Percentiles rank a stretch among this genome's conserved stretches.
These are phyloP conservation scores for Platanus orientalis DNA, from an alignment of 164 flowering plant species.

Conservation along the genomic window DNA sequence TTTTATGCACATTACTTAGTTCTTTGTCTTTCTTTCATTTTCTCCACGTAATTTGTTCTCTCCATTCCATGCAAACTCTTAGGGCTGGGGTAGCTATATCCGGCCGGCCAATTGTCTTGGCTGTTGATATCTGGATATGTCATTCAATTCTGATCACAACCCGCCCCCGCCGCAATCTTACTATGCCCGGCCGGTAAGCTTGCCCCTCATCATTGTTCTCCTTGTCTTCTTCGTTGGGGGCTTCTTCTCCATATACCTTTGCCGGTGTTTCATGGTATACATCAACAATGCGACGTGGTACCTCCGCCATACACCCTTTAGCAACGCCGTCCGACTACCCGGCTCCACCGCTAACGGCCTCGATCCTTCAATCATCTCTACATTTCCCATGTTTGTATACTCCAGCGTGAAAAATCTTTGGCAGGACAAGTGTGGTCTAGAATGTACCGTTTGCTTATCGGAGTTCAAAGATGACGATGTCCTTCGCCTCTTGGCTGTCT, in stretches of 20 bases:
- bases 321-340: neutral
- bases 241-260: constrained; percentile 57
- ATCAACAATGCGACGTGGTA: constrained; percentile 15
- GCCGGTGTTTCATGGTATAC: constrained; percentile 41
- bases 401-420: constrained; percentile 43
- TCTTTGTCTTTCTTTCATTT: too few relatives aligned
- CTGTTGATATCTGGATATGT: constrained; percentile 16
- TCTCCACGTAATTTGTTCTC: neutral
- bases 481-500: constrained; percentile 48
- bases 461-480: constrained; percentile 48
- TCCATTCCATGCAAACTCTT: neutral
- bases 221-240: constrained; percentile 54
- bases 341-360: constrained; percentile 31
- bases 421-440: constrained; percentile 40
- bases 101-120: constrained; percentile 26
- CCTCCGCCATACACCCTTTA: constrained; percentile 23
- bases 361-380: constrained; percentile 38
- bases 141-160: constrained; percentile 7
- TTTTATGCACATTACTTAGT: neutral
- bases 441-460: constrained; percentile 74
- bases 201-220: constrained; percentile 34
- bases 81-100: constrained; percentile 10
- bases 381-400: constrained; percentile 58
- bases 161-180: constrained; percentile 3
- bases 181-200: constrained; percentile 21